A percentile compares a stretch with the other conserved stretches of the same genome.
Conservation (phyloP, 495 filamentous ascomycete species). For the Aspergillus funiculosus region DNA sequence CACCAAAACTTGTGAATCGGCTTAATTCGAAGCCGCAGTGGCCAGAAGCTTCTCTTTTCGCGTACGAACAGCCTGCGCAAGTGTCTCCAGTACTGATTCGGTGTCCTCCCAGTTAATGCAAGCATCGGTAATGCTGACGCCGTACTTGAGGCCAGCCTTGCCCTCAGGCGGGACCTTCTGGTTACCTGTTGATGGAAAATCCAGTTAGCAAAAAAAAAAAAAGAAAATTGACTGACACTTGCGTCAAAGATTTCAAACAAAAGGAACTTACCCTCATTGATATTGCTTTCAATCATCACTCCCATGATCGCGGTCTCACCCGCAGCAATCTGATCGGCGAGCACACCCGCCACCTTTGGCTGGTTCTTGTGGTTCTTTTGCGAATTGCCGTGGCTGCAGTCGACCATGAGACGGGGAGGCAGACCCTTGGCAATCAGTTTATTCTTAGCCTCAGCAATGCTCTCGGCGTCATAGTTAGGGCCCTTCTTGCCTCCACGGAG, state of each 20-base stretch:
- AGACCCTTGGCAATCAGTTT: conserved; percentile 62
- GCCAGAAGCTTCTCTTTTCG: conserved; percentile 34
- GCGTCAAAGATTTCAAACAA: neutral
- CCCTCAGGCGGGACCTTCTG: conserved; percentile 93
- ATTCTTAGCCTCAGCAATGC: conserved; percentile 69
- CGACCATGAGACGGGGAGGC: conserved; percentile 82
- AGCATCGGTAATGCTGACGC: conserved; percentile 95
- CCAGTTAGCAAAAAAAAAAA: too few relatives aligned
- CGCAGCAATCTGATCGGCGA: conserved; percentile 76
- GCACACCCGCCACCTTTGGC: conserved; percentile 78
- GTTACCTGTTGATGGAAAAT: too few relatives aligned
- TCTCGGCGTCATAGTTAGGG: conserved; percentile 86
- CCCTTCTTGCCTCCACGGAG: conserved; percentile 88
- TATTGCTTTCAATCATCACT: conserved; percentile 98
- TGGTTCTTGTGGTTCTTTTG: conserved; percentile 96
- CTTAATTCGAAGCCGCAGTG: neutral
- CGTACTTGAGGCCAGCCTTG: conserved; percentile 83
- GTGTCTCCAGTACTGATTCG: conserved; percentile 65
- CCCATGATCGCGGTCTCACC: conserved; percentile 91
- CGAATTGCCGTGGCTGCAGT: conserved; percentile 97
- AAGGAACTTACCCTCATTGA: conserved; percentile 70
- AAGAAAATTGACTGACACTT: neutral
- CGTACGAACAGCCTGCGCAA: conserved; percentile 75
- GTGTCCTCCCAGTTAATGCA: conserved; percentile 96
- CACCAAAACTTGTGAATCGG: neutral